Percentiles rank a stretch among this genome's conserved stretches.
Conservation (phyloP, 345 rosid species). For the Litchi chinensis region DNA sequence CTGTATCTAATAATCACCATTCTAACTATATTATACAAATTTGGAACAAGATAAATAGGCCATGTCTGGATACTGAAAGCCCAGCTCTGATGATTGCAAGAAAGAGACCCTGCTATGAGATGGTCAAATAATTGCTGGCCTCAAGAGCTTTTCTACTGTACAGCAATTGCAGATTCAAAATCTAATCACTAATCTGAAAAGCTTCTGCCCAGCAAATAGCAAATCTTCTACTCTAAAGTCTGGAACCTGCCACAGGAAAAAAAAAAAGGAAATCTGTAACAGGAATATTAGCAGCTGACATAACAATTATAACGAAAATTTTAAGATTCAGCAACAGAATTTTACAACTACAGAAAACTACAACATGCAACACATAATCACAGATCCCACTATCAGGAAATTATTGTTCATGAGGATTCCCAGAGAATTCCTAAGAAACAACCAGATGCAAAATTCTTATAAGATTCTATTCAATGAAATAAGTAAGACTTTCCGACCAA, state of each 20-base stretch:
- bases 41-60: constrained; percentile 23
- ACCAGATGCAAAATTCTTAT: no score
- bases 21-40: constrained; percentile 48
- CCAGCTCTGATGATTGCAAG: constrained; percentile 18
- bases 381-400: neutral
- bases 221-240: constrained; percentile 35
- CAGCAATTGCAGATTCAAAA: constrained; percentile 30
- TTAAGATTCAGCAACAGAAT: neutral
- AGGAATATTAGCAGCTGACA: neutral
- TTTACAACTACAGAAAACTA: neutral
- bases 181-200: constrained; percentile 17
- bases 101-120: constrained; percentile 18
- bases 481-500: no score
- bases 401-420: neutral
- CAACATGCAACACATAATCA: neutral
- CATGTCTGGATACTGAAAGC: constrained; percentile 18
- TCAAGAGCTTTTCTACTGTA: constrained; percentile 32
- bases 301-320: neutral
- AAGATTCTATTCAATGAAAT: no score
- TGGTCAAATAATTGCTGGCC: constrained; percentile 12
- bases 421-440: neutral
- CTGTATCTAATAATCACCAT: constrained; percentile 36
- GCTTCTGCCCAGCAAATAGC: constrained; percentile 25
- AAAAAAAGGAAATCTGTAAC: neutral
- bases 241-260: constrained; percentile 23